Evolutionary conservation across 2,329 filamentous ascomycete genomes (phyloP), one percentile per base, ranked within the genome.

Genomic region (Metarhizium album): DNA sequence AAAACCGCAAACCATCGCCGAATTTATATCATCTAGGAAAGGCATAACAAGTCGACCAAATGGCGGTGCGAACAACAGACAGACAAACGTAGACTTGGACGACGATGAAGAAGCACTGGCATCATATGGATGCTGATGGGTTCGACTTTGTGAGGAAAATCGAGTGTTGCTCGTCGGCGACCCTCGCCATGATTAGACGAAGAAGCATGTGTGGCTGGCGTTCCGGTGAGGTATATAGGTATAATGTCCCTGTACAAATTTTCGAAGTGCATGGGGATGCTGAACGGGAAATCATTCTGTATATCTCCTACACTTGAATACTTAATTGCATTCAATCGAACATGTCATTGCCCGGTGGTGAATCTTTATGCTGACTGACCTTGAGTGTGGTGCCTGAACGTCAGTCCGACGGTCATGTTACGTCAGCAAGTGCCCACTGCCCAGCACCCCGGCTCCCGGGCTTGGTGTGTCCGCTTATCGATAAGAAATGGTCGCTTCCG

Each of bases 31-130:
- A 2, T 67, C 61, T 24, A 63, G 62, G 46, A 69, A 66, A 46
- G 63, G 66, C 22, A 53, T 57, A n/a, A 14, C 22, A 38, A 18
- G 45, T 38, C 45, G 16, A 13, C 11, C 20, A 33, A 56, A 40
- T 16, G n/a, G 18, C n/a, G 7, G 5, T 11, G 18, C n/a, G 20
- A 11, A 48, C 47, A 64, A 58, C 50, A 40, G 20, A 29, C 27
- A 9, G 13, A 50, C 52, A 22, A 52, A 61, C 29, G 54, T 68
- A 29, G 62, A 67, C 37, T 53, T 71, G 20, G 74, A 79, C 35
- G 75, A 79, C 14, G 73, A 78, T 42, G 72, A 77, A 53, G 74
- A 73, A 55, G 70, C 67, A 14, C 66, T 74, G 64, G 70, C 72
- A 42, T 67, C 71, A 27, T 76, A 73, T 57, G 70, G 68, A 8